Conservation (phyloP, 2,329 filamentous ascomycete genomes). For the Fusarium sp. region DNA sequence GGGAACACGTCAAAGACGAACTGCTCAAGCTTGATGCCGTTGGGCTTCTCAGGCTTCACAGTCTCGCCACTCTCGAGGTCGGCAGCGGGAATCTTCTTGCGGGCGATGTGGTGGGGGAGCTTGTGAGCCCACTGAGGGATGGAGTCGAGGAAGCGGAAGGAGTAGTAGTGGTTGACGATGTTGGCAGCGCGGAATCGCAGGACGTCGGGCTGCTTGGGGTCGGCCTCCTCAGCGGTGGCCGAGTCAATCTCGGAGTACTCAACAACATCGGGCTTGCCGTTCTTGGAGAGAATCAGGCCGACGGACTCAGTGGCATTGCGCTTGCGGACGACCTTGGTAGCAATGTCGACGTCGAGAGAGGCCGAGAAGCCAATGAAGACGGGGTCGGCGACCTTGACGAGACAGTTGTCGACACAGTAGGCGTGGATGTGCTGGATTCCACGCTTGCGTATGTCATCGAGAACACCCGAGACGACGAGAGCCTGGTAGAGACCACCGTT, state of each 20-base stretch:
- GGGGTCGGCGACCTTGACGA: conserved; percentile 98
- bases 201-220: conserved; percentile 80
- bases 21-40: conserved; percentile 98
- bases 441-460: conserved; percentile 87
- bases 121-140: conserved; percentile 88
- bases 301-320: conserved; percentile 96
- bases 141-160: conserved; percentile 88
- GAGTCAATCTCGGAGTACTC: conserved; percentile 98
- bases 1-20: conserved; percentile 99
- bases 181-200: conserved; percentile 98
- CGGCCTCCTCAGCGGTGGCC: conserved; percentile 88
- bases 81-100: conserved; percentile 96
- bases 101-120: conserved; percentile 93
- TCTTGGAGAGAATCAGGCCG: conserved; percentile 92
- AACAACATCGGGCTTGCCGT: conserved; percentile 95
- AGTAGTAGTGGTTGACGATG: conserved; percentile 99
- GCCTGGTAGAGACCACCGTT: conserved; percentile 98
- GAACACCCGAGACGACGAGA: conserved; percentile 80
- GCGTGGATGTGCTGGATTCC: conserved; percentile 95
- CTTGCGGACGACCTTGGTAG: conserved; percentile 99
- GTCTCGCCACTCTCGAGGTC: conserved; percentile 80
- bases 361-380: conserved; percentile 95
- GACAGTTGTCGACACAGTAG: conserved; percentile 98
- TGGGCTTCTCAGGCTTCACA: conserved; percentile 92
- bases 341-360: conserved; percentile 89